These are phyloP conservation scores for Emmonsia crescens DNA, from an alignment of 2,329 filamentous ascomycete species.

Conservation along the genomic window DNA sequence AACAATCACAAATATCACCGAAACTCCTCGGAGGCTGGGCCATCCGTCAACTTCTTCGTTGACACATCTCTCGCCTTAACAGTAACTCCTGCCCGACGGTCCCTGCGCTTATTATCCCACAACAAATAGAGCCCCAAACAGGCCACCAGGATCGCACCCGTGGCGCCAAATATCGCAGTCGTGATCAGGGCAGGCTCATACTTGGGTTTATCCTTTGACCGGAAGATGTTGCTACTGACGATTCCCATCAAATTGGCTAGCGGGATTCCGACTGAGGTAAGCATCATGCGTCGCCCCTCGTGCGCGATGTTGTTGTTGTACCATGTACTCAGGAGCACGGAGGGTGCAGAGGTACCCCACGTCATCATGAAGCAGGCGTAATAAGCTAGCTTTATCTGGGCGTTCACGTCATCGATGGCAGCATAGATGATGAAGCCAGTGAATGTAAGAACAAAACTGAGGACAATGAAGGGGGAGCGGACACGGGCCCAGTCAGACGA, in stretches of 20 bases:
- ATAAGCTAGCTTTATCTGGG: slow-evolving; percentile 53
- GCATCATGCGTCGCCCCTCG: slow-evolving; percentile 58
- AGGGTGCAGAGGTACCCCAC: slow-evolving; percentile 66
- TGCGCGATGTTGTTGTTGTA: slow-evolving; percentile 79
- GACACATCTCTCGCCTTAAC: slow-evolving; percentile 48
- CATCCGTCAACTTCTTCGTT: slow-evolving; percentile 46
- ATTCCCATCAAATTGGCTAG: slow-evolving; percentile 68
- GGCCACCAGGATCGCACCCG: slow-evolving; percentile 45
- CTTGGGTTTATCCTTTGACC: slow-evolving; percentile 51
- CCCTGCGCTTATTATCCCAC: slow-evolving; percentile 51
- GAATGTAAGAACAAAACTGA: slow-evolving; percentile 65
- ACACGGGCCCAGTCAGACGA: slow-evolving; percentile 54
- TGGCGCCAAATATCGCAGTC: slow-evolving; percentile 52
- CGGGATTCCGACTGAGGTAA: slow-evolving; percentile 63
- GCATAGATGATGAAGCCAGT: slow-evolving; percentile 71
- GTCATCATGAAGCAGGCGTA: slow-evolving; percentile 75
- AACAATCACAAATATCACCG: slow-evolving; percentile 42
- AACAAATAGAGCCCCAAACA: slow-evolving; percentile 54
- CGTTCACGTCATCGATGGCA: slow-evolving; percentile 51
- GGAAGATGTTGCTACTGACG: slow-evolving; percentile 58
- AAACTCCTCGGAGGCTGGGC: slow-evolving; percentile 44
- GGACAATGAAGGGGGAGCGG: slow-evolving; percentile 62
- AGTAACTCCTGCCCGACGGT: slow-evolving; percentile 45
- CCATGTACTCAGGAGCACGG: slow-evolving; percentile 57
- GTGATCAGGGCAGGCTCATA: slow-evolving; percentile 57